Conservation (phyloP, 1,284 basidiomycete species). For the Fomitopsis palustris region DNA sequence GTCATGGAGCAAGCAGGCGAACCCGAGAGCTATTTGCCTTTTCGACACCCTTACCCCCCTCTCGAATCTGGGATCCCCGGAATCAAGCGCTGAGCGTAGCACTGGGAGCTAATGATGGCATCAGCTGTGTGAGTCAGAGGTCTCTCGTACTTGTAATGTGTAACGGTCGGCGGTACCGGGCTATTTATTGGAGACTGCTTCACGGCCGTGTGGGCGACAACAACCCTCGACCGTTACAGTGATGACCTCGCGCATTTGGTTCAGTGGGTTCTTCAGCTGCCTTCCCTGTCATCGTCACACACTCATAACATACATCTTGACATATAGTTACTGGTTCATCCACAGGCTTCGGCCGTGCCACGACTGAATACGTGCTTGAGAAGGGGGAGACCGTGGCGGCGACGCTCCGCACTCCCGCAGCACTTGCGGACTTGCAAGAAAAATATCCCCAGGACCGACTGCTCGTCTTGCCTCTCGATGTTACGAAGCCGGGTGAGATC, state of each 20-base stretch:
- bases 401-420: conserved; percentile 26
- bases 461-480: conserved; percentile 36
- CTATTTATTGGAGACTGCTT: too few relatives aligned
- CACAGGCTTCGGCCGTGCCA: conserved; percentile 27
- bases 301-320: background rate
- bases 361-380: conserved; percentile 23
- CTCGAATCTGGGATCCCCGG: too few relatives aligned
- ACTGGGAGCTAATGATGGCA: too few relatives aligned
- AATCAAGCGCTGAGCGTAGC: too few relatives aligned
- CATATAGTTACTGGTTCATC: conserved; percentile 29
- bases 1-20: too few relatives aligned
- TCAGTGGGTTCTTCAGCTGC: background rate
- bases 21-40: too few relatives aligned
- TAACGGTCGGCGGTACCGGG: too few relatives aligned
- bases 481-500: conserved; percentile 29
- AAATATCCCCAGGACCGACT: conserved; percentile 22
- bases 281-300: background rate
- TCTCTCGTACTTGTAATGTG: too few relatives aligned
- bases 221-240: too few relatives aligned
- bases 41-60: too few relatives aligned
- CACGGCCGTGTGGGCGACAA: too few relatives aligned
- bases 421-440: conserved; percentile 19
- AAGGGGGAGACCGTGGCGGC: conserved; percentile 29
- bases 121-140: too few relatives aligned
- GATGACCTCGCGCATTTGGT: background rate